Evolutionary conservation across 139 green algal genomes (phyloP).

Genomic region (Chlorella sp.): DNA sequence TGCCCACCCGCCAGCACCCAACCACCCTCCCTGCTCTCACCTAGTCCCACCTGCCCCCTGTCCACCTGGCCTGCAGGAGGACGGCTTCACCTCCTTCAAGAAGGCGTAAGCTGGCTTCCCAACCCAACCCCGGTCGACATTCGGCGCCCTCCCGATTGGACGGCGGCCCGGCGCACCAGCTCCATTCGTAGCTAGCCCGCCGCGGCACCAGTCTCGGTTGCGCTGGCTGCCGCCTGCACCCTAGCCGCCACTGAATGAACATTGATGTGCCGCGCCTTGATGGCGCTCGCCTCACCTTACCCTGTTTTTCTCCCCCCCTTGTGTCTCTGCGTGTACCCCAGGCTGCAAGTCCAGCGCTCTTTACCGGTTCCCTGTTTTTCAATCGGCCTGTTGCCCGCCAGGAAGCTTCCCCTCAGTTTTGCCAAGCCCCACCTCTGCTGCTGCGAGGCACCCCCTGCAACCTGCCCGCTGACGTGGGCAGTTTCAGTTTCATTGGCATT

Average conservation of each 20-base stretch:
- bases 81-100: slow-evolving; percentile 7
- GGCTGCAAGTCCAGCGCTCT: too few species aligned
- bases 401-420: background rate
- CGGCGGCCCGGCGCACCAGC: background rate
- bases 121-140: background rate
- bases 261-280: too few species aligned
- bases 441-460: background rate
- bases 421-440: background rate
- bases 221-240: background rate
- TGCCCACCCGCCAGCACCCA: background rate
- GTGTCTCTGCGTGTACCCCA: too few species aligned
- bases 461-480: too few species aligned
- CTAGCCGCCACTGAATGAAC: background rate
- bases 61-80: background rate
- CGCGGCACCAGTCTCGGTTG: background rate
- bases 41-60: too few species aligned
- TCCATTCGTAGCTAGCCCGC: background rate
- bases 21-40: background rate
- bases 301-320: too few species aligned
- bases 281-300: too few species aligned
- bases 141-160: too few species aligned
- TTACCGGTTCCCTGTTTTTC: background rate
- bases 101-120: background rate
- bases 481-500: slow-evolving; percentile 2
- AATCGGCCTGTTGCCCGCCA: background rate